A percentile compares a stretch with the other conserved stretches of the same genome.
Evolutionary conservation across 495 filamentous ascomycete species (phyloP).

Genomic region (Penicillium verhagenii): DNA sequence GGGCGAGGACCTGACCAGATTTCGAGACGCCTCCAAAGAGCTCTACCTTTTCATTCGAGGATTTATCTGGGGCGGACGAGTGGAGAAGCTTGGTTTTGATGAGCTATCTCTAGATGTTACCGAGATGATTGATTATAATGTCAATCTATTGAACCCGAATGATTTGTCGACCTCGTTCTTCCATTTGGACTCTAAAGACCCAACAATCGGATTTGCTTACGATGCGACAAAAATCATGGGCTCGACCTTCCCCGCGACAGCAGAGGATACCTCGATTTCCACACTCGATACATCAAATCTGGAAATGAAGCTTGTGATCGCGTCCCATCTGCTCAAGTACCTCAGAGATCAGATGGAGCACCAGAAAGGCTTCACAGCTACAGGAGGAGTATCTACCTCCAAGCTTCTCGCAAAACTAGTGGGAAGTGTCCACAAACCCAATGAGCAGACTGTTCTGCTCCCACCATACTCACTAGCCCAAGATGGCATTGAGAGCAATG

Average conservation of each 20-base stretch:
- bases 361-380: conserved; percentile 79
- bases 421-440: conserved; percentile 82
- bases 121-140: conserved; percentile 80
- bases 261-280: background rate
- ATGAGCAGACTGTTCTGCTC: conserved; percentile 78
- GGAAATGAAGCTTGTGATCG: conserved; percentile 59
- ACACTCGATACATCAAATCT: conserved; percentile 24
- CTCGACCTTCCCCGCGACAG: conserved; percentile 48
- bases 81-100: conserved; percentile 83
- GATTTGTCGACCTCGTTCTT: conserved; percentile 72
- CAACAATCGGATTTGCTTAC: conserved; percentile 74
- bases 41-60: conserved; percentile 67
- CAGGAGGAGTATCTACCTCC: conserved; percentile 83
- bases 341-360: conserved; percentile 70
- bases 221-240: conserved; percentile 65
- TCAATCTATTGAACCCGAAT: conserved; percentile 64
- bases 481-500: conserved; percentile 41
- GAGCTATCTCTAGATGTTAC: conserved; percentile 81
- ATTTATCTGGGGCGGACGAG: conserved; percentile 70
- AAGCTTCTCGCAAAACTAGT: conserved; percentile 84
- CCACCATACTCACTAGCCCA: conserved; percentile 49
- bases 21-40: conserved; percentile 80
- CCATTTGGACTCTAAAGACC: conserved; percentile 69
- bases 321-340: conserved; percentile 71
- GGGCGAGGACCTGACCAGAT: conserved; percentile 82